These are phyloP conservation scores for Orbilia quercus DNA, from an alignment of 2,329 filamentous ascomycete genomes.

Conservation along the genomic window DNA sequence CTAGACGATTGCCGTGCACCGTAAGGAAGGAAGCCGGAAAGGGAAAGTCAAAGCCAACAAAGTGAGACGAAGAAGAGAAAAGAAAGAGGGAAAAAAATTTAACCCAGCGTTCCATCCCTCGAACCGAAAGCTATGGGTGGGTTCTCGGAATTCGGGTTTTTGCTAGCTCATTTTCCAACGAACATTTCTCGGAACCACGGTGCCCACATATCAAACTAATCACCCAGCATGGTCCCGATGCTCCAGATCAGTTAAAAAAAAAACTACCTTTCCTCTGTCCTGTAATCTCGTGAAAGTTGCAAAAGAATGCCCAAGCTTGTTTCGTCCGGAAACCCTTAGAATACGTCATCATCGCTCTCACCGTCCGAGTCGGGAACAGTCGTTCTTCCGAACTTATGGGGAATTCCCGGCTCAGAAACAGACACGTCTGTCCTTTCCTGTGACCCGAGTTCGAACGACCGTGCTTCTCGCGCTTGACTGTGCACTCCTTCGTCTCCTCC, in stretches of 20 bases:
- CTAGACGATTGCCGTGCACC: conserved; percentile 40
- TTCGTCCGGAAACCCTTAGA: conserved; percentile 26
- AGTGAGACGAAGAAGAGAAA: background rate
- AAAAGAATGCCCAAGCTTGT: conserved; percentile 11
- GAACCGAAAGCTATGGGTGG: conserved; percentile 40
- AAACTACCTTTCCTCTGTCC: background rate
- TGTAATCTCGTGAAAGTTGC: conserved; percentile 18
- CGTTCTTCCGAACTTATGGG: conserved; percentile 48
- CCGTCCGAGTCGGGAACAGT: conserved; percentile 53
- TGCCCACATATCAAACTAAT: background rate
- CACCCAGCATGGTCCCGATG: background rate
- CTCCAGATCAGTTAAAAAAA: conserved; percentile 17
- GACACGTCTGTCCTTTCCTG: background rate
- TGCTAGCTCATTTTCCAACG: conserved; percentile 31
- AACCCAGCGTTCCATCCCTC: conserved; percentile 23
- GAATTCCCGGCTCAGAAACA: conserved; percentile 31
- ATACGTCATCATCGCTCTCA: conserved; percentile 56
- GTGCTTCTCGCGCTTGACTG: conserved; percentile 35
- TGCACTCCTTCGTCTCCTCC: no score
- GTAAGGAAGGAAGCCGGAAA: conserved; percentile 14
- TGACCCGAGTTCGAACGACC: background rate
- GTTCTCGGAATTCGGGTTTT: conserved; percentile 49
- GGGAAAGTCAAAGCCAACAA: conserved; percentile 35
- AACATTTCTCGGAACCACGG: conserved; percentile 53
- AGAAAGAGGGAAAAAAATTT: background rate